A percentile compares a stretch with the other conserved stretches of the same genome.
Conservation (phyloP, 768 basidiomycete species). For the Tulasnella sp. region DNA sequence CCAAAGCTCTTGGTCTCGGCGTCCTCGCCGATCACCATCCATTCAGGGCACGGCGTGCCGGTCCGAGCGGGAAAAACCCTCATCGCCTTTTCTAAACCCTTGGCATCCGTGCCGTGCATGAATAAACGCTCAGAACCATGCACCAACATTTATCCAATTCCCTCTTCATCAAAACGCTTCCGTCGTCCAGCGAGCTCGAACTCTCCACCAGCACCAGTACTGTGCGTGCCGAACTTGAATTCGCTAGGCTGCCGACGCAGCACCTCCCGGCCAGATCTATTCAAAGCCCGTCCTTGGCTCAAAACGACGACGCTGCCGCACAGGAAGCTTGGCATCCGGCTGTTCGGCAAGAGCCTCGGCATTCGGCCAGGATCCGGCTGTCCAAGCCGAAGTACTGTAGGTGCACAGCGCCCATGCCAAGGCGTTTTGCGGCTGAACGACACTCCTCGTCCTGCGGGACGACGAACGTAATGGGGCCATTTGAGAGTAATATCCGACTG, state of each 20-base stretch:
- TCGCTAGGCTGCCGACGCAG: neutral
- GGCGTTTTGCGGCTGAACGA: slow-evolving; percentile 13
- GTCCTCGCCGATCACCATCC: slow-evolving; percentile 22
- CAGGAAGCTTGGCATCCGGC: neutral
- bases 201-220: neutral
- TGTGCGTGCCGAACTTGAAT: neutral
- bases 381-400: no score
- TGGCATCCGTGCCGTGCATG: slow-evolving; percentile 20
- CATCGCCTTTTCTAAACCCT: slow-evolving; percentile 24
- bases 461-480: slow-evolving; percentile 19
- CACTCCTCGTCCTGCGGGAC: neutral
- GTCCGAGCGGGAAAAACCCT: slow-evolving; percentile 27
- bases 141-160: slow-evolving; percentile 28
- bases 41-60: slow-evolving; percentile 27
- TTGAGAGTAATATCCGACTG: slow-evolving; percentile 27
- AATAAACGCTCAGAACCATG: slow-evolving; percentile 14
- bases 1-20: slow-evolving; percentile 20
- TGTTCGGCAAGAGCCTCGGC: slow-evolving; percentile 15
- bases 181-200: slow-evolving; percentile 15
- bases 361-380: slow-evolving; percentile 24
- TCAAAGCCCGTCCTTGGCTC: slow-evolving; percentile 9
- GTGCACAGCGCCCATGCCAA: slow-evolving; percentile 23
- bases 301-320: slow-evolving; percentile 26
- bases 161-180: neutral
- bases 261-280: slow-evolving; percentile 16